Evolutionary conservation across 23 red algal species (phyloP).

Genomic region (Agarophyton chilense): DNA sequence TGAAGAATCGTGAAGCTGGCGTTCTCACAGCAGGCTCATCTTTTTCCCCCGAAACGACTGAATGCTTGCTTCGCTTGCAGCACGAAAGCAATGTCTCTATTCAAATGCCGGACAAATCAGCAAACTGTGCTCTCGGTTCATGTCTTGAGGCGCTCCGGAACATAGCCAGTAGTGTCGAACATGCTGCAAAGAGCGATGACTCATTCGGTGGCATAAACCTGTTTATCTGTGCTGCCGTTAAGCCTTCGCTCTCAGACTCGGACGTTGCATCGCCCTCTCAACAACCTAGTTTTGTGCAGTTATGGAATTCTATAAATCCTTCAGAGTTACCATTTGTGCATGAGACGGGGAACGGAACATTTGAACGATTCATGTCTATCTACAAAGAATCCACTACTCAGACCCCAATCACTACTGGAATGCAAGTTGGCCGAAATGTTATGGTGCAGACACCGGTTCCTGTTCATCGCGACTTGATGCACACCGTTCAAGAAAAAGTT

Average conservation of each 20-base stretch:
- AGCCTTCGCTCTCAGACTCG: neutral
- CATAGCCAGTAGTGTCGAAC: slow-evolving; percentile 18
- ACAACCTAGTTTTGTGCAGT: neutral
- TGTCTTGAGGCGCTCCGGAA: slow-evolving; percentile 13
- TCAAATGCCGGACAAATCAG: neutral
- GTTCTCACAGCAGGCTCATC: neutral
- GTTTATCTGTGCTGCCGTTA: neutral
- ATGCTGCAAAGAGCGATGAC: slow-evolving; percentile 8
- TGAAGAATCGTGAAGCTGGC: neutral
- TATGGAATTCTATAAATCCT: neutral
- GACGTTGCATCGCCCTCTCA: neutral
- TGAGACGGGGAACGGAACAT: neutral
- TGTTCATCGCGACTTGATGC: neutral
- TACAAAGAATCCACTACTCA: neutral
- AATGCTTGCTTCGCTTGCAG: slow-evolving; percentile 10
- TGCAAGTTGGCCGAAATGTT: neutral
- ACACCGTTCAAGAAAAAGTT: neutral
- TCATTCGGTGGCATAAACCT: neutral
- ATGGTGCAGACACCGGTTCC: neutral
- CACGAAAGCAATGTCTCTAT: neutral
- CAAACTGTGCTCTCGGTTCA: neutral
- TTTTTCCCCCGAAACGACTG: neutral
- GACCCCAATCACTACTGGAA: neutral
- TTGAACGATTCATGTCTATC: neutral
- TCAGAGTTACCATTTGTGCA: neutral